A percentile compares a stretch with the other conserved stretches of the same genome.
phyloP scores from a whole-genome alignment of 345 rosid genomes.

The Firmiana major region DNA sequence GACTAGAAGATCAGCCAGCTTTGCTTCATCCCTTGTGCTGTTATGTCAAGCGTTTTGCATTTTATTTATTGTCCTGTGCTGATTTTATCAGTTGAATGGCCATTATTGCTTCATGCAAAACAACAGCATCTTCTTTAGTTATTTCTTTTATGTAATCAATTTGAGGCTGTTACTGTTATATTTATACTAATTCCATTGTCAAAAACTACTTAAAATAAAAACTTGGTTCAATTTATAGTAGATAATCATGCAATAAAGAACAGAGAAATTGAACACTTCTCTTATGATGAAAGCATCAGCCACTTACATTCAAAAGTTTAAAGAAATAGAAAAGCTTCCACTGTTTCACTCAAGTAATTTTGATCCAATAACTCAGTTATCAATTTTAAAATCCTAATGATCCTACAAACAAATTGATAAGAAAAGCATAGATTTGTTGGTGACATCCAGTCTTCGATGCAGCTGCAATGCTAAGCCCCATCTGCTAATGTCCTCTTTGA shows the following conservation, averaged over 20 bases:
- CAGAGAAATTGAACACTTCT: not conserved
- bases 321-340: not conserved
- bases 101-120: not conserved
- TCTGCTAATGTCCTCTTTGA: constrained; percentile 75
- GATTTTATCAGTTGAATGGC: not conserved
- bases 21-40: too few species aligned
- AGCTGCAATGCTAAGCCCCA: constrained; percentile 42
- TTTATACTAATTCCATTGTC: not conserved
- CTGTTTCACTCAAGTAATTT: not conserved
- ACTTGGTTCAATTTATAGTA: not conserved
- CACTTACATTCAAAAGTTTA: too few species aligned
- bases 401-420: not conserved
- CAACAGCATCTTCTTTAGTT: not conserved
- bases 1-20: too few species aligned
- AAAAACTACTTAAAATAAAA: not conserved
- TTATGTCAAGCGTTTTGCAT: not conserved
- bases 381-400: not conserved
- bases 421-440: not conserved
- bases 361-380: not conserved
- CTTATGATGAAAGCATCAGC: too few species aligned
- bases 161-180: not conserved
- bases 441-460: not conserved
- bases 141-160: not conserved
- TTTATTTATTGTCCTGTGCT: not conserved
- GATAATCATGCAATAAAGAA: not conserved